Conservation (phyloP, 2,329 filamentous ascomycete species). For the Nemania bipapillata region DNA sequence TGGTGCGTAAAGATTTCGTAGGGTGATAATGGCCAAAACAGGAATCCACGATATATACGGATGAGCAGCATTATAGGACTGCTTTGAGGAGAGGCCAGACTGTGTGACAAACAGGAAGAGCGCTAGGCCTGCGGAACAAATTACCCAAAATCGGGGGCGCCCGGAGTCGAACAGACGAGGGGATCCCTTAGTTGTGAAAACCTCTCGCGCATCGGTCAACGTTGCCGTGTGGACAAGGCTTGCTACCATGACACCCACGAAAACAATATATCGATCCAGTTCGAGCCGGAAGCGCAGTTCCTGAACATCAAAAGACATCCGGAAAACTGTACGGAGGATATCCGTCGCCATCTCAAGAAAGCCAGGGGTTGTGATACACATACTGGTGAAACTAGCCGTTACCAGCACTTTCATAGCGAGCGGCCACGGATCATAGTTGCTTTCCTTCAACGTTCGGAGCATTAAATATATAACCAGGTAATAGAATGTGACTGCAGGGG, state of each 20-base stretch:
- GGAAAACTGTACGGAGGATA: conserved; percentile 56
- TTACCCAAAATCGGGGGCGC: conserved; percentile 24
- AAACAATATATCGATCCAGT: conserved; percentile 67
- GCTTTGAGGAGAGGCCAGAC: conserved; percentile 45
- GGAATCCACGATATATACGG: conserved; percentile 66
- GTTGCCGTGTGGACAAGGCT: conserved; percentile 53
- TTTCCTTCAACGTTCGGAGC: conserved; percentile 55
- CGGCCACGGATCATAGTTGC: conserved; percentile 57
- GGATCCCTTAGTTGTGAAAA: conserved; percentile 36
- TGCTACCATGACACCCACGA: conserved; percentile 65
- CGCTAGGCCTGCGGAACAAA: conserved; percentile 47
- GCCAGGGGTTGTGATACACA: conserved; percentile 51
- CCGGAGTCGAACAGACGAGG: conserved; percentile 26
- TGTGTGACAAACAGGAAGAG: conserved; percentile 52
- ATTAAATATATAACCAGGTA: conserved; percentile 68
- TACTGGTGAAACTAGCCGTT: conserved; percentile 56
- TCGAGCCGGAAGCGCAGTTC: conserved; percentile 63
- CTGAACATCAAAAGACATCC: conserved; percentile 60
- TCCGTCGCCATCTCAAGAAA: conserved; percentile 57
- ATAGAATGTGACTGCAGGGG: conserved; percentile 70
- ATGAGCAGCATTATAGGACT: conserved; percentile 62
- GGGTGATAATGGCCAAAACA: conserved; percentile 62
- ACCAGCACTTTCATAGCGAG: conserved; percentile 61
- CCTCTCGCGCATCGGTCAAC: conserved; percentile 35
- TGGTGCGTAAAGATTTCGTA: conserved; percentile 61